These are phyloP conservation scores for Sporobolomyces pararoseus DNA, from an alignment of 768 basidiomycete species.

Conservation along the genomic window DNA sequence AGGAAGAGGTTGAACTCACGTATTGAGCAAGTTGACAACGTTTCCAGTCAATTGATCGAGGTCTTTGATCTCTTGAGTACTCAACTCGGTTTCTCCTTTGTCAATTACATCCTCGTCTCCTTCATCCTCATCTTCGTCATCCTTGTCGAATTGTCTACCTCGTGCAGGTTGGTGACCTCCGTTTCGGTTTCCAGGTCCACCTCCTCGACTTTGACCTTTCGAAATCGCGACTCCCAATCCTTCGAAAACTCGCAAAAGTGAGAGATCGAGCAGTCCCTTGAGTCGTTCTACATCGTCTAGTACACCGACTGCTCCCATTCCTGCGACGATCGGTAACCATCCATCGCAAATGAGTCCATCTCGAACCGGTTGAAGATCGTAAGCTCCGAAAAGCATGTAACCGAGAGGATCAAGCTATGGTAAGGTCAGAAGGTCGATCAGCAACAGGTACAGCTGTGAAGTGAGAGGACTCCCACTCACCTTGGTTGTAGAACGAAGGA, in stretches of 20 bases:
- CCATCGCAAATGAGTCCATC: constrained; percentile 79
- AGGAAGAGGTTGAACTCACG: not conserved
- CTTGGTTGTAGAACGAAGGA: constrained; percentile 65
- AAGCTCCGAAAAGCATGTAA: constrained; percentile 85
- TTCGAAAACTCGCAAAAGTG: constrained; percentile 85
- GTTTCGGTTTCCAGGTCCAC: not conserved
- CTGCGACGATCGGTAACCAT: constrained; percentile 71
- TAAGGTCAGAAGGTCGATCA: too few relatives aligned
- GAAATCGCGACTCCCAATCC: constrained; percentile 56
- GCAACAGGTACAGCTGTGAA: too few relatives aligned
- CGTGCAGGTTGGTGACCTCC: constrained; percentile 15
- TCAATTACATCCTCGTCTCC: constrained; percentile 40
- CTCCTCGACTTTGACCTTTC: not conserved
- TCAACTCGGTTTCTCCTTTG: constrained; percentile 33
- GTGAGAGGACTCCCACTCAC: constrained; percentile 2
- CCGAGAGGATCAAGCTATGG: constrained; percentile 78
- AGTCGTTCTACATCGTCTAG: constrained; percentile 79
- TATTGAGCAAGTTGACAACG: constrained; percentile 41
- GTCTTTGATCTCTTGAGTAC: constrained; percentile 33
- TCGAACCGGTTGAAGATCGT: constrained; percentile 65
- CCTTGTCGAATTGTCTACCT: constrained; percentile 32
- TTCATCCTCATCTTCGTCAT: constrained; percentile 41
- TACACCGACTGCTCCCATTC: constrained; percentile 57
- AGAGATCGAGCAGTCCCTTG: constrained; percentile 72
- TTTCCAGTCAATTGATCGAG: constrained; percentile 37